A percentile compares a stretch with the other conserved stretches of the same genome.
phyloP scores from a whole-genome alignment of 129 eudicot genomes.

The Glebionis coronaria region DNA sequence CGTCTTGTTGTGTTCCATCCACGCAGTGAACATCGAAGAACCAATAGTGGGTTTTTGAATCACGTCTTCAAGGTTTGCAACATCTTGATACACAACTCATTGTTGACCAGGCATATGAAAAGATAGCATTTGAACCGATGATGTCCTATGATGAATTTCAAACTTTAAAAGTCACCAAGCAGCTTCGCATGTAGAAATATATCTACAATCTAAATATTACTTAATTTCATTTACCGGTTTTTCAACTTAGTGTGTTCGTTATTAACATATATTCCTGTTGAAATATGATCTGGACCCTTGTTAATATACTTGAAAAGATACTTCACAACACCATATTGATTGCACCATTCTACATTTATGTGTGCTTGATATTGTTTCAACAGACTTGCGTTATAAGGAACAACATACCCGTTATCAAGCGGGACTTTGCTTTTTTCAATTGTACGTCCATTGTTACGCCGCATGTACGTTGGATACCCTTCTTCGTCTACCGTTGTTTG shows the following conservation, averaged over 20 bases:
- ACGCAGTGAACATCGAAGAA: too few species aligned
- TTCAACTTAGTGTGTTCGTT: not conserved
- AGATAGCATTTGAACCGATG: not conserved
- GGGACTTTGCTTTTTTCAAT: not conserved
- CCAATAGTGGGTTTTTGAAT: not conserved
- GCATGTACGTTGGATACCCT: not conserved
- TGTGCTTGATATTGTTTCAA: not conserved
- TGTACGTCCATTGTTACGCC: not conserved
- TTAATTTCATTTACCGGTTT: not conserved
- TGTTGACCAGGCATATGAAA: not conserved
- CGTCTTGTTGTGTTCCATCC: too few species aligned
- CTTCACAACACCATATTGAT: not conserved
- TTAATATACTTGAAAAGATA: not conserved
- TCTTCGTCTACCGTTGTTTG: not conserved
- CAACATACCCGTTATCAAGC: not conserved
- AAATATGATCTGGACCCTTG: not conserved
- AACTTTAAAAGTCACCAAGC: not conserved
- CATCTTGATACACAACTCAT: not conserved
- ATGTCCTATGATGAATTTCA: not conserved
- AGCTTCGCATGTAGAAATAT: not conserved
- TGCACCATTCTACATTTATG: not conserved
- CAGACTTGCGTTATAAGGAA: not conserved
- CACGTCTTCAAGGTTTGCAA: not conserved
- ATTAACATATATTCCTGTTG: not conserved
- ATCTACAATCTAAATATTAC: not conserved